phyloP scores from a whole-genome alignment of 2,329 filamentous ascomycete species.

The Colletotrichum liaoningense region DNA sequence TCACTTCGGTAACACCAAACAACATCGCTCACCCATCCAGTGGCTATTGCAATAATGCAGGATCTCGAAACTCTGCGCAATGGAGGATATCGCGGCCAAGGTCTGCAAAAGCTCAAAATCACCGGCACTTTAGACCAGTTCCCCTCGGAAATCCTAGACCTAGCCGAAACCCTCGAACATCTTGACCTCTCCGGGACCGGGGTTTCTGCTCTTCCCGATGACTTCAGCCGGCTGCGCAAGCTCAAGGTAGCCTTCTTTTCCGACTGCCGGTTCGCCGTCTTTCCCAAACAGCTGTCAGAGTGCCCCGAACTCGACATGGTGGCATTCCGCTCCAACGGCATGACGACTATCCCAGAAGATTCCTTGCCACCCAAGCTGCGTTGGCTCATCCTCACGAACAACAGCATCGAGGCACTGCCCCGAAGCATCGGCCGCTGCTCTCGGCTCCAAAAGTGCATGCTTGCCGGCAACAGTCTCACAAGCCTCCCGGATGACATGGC shows the following conservation, averaged over 20 bases:
- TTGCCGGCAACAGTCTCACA: constrained; percentile 57
- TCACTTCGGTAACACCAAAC: not conserved
- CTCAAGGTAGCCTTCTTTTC: constrained; percentile 61
- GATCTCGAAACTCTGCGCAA: constrained; percentile 44
- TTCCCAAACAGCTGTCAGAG: constrained; percentile 53
- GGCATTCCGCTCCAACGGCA: constrained; percentile 59
- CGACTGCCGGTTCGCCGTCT: constrained; percentile 54
- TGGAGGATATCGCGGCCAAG: constrained; percentile 45
- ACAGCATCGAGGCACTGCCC: constrained; percentile 52
- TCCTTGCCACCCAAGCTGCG: constrained; percentile 54
- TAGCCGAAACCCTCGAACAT: constrained; percentile 54
- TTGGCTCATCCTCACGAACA: constrained; percentile 62
- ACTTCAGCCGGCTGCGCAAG: constrained; percentile 52
- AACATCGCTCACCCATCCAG: not conserved
- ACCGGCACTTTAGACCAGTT: constrained; percentile 47
- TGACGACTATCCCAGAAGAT: constrained; percentile 54
- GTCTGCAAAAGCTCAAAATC: constrained; percentile 49
- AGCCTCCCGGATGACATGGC: constrained; percentile 54
- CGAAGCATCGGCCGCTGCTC: constrained; percentile 54
- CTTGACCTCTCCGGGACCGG: constrained; percentile 61
- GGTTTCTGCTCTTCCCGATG: constrained; percentile 52
- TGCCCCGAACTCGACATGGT: constrained; percentile 61
- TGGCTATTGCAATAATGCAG: constrained; percentile 41
- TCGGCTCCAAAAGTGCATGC: constrained; percentile 59
- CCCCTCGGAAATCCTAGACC: constrained; percentile 52